Percentiles rank a stretch among this genome's conserved stretches.
Evolutionary conservation across 768 basidiomycete species (phyloP).

Genomic region (Boletus rubropictus): DNA sequence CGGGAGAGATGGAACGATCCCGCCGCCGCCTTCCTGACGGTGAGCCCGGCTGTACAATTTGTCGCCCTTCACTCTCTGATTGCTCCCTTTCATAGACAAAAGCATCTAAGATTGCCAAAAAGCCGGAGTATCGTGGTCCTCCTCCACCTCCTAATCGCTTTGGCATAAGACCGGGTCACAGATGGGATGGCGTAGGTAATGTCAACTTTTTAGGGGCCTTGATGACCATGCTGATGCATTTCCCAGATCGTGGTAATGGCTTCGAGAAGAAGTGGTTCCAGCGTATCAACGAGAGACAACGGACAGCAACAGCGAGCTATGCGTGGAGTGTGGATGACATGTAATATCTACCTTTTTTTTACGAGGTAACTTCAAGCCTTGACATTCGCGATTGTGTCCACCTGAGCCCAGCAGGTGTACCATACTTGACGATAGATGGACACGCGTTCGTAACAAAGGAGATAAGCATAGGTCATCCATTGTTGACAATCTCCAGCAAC

Average conservation of each 20-base stretch:
- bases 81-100: constrained; percentile 52
- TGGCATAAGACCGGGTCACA: constrained; percentile 88
- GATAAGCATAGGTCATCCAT: too few species aligned
- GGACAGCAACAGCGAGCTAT: constrained; percentile 67
- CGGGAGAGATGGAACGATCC: constrained; percentile 95
- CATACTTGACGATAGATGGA: neutral
- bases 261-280: constrained; percentile 91
- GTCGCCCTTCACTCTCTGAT: constrained; percentile 1
- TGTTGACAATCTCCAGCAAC: constrained; percentile 5
- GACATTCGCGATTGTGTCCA: neutral
- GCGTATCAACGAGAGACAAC: constrained; percentile 65
- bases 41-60: constrained; percentile 32
- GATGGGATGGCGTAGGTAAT: constrained; percentile 97
- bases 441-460: constrained; percentile 1
- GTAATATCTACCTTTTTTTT: constrained; percentile 42
- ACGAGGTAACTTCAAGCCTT: neutral
- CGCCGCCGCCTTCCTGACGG: constrained; percentile 90
- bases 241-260: constrained; percentile 80
- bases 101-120: constrained; percentile 63
- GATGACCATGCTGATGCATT: constrained; percentile 2
- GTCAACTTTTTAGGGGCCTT: neutral
- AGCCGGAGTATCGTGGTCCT: constrained; percentile 83
- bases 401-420: neutral
- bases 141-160: constrained; percentile 92
- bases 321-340: constrained; percentile 92